Evolutionary conservation across 2,329 filamentous ascomycete species (phyloP), one percentile per base, ranked within the genome.

Genomic region (Tolypocladium ovalisporum): DNA sequence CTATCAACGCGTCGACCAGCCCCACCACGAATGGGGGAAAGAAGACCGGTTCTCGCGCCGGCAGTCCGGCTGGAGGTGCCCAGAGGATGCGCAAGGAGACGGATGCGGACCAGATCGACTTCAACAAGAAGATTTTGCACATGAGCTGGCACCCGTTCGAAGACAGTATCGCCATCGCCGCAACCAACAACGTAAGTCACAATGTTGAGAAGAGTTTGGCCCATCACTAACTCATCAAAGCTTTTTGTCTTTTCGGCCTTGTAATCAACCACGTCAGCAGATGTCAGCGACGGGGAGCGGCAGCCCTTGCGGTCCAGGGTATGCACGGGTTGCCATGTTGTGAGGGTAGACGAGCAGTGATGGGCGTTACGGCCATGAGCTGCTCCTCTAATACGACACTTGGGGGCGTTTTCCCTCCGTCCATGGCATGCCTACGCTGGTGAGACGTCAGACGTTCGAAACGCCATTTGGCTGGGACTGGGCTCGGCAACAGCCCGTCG

Each of bases 101-200:
- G 56, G 94, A 99, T 74, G 94, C 94, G 58, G 93, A 99, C 73
- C 93, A 97, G 77, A 97, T 97, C 74, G 94, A 99, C 75, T 99
- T 97, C 76, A 97, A 97, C 82, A 99, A 97, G 84, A 99, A 99
- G 84, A 99, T 99, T 67, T 73, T 99, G 70, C 94, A 99, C 74
- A 99, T 99, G 94, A 97, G 93, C 77, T 99, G 94, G 94, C 94
- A 99, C 85, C 94, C 94, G 54, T 97, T 95, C 68, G 94, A 99
- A 76, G 93, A 99, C 77, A 97, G 93, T 77, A 99, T 99, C 76
- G 94, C 94, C 58, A 99, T 99, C 79, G 94, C 94, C 65, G 94
- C 94, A 60, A 99, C 94, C 63, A 99, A 99, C 81, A 99, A 99
- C 76, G 94, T 97, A 77, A 88, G 93, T 55, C 35, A 39, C 52